Base-by-base conservation (phyloP, 164 flowering plant genomes). In the Piper longum region DNA sequence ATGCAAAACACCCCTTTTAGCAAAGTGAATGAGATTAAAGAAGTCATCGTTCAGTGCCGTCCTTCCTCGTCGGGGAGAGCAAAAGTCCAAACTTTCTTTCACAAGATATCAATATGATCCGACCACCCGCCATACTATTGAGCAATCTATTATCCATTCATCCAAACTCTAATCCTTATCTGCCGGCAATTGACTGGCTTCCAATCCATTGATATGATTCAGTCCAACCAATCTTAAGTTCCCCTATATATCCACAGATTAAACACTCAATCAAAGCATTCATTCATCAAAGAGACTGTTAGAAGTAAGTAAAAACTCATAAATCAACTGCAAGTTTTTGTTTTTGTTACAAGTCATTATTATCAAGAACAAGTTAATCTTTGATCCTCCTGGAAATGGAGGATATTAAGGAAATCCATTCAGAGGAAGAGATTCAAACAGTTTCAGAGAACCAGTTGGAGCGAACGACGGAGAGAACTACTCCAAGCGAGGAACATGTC, bases 101-200 rank as follows among this genome's bases (percentile, higher is more conserved):
- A 26, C 36, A 26, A 26, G 36, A 26, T 26, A 26, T 26, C 1
- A 26, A 26, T 26, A 26, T 26, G 36, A 26, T 26, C 36, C 36
- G 36, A 26, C 36, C 36, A 1, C 36, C 36, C 36, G 2, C 36
- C 36, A 0, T 26, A 26, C 36, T 26, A 26, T 26, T 26, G 2
- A 26, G 36, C 2, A 26, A 26, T 0, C 36, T 1, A 26, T 26
- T 26, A 26, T 26, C 36, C 36, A 26, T 0, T 26, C 36, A 26
- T 26, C 36, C 36, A 26, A 26, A 26, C 36, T 19, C 41, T 8
- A 57, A 6, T 57, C 26, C 39, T 19, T 17, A 16, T 40, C 41
- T 17, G 60, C 60, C 60, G 60, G 60, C 60, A 57, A 19, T 57
- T 57, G 60, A 57, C 41, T 18, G 60, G n/a, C 18, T 19, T 40